Evolutionary conservation across 164 flowering plant genomes (phyloP).

Genomic region (grape (Vitis vinifera)): ASM3070453v1 NC_081808.1:22675501-22676000

Average conservation of each 20-base stretch:
- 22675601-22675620: constrained; percentile 32
- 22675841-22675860: too few relatives aligned
- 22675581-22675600: constrained; percentile 21
- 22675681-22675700: background rate
- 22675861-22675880: too few relatives aligned
- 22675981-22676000: too few relatives aligned
- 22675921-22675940: too few relatives aligned
- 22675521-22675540: constrained; percentile 26
- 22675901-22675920: too few relatives aligned
- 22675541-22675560: constrained; percentile 37
- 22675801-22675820: background rate
- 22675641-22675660: background rate
- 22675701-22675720: constrained; percentile 19
- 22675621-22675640: constrained; percentile 5
- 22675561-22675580: constrained; percentile 29
- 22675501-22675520: constrained; percentile 56
- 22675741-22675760: constrained; percentile 47
- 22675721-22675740: constrained; percentile 26
- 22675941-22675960: too few relatives aligned
- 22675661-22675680: too few relatives aligned
- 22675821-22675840: background rate
- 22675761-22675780: background rate
- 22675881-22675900: too few relatives aligned
- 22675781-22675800: background rate
- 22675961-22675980: too few relatives aligned